Evolutionary conservation across 2,329 filamentous ascomycete genomes (phyloP).

Genomic region (Arthrobotrys conoides): DNA sequence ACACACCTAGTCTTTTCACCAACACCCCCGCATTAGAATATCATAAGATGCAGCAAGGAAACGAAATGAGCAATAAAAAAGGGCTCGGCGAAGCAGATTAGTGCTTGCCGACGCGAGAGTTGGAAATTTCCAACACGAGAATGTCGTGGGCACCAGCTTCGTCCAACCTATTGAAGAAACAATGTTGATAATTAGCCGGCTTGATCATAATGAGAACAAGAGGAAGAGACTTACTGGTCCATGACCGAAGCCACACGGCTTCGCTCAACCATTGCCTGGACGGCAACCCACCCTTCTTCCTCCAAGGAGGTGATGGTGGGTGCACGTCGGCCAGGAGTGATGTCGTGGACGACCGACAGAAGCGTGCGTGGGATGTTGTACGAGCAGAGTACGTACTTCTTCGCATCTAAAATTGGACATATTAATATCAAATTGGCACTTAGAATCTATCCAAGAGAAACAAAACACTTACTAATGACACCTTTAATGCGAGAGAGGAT

Average conservation of each 20-base stretch:
- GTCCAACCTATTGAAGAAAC: slow-evolving; percentile 61
- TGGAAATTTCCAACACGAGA: slow-evolving; percentile 86
- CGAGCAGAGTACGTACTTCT: slow-evolving; percentile 93
- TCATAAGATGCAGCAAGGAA: neutral
- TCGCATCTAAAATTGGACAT: slow-evolving; percentile 73
- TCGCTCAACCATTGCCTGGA: slow-evolving; percentile 92
- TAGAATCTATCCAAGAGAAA: slow-evolving; percentile 32
- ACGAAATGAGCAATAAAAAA: neutral
- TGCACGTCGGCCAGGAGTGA: slow-evolving; percentile 94
- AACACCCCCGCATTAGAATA: slow-evolving; percentile 8
- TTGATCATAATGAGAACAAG: neutral
- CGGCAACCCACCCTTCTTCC: slow-evolving; percentile 91
- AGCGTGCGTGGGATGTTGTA: slow-evolving; percentile 87
- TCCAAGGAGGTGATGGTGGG: slow-evolving; percentile 92
- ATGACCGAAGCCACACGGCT: slow-evolving; percentile 87
- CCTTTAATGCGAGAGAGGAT: slow-evolving; percentile 89
- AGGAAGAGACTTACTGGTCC: slow-evolving; percentile 74
- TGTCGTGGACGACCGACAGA: slow-evolving; percentile 77
- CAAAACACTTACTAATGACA: slow-evolving; percentile 79
- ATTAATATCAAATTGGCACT: slow-evolving; percentile 21
- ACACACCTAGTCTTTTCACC: neutral
- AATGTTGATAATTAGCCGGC: neutral
- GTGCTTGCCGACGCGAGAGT: slow-evolving; percentile 72
- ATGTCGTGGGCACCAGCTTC: slow-evolving; percentile 85
- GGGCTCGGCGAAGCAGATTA: slow-evolving; percentile 7